phyloP scores from a whole-genome alignment of 169 alveolate genomes.

The Plasmodium berghei region DNA sequence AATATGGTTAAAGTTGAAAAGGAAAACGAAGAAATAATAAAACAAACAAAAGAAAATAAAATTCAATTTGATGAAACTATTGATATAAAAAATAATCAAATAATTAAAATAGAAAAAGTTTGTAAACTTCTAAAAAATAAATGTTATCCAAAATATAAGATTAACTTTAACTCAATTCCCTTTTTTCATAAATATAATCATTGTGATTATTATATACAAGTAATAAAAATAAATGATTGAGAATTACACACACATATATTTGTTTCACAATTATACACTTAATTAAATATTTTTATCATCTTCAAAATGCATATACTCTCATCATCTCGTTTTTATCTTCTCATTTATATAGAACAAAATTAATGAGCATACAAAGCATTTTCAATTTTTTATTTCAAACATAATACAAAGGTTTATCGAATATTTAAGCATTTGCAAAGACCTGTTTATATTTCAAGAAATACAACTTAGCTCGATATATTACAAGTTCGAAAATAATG shows the following conservation, averaged over 20 bases:
- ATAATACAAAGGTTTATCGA: conserved; percentile 16
- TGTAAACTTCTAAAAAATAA: conserved; percentile 29
- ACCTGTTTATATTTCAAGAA: conserved; percentile 31
- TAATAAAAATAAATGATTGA: not conserved
- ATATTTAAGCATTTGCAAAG: conserved; percentile 24
- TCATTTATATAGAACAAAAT: conserved; percentile 23
- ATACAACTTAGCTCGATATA: conserved; percentile 3
- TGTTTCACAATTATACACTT: not conserved
- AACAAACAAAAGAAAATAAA: conserved; percentile 42
- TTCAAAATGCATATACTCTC: no score
- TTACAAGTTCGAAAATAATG: conserved; percentile 21
- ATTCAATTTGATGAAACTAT: conserved; percentile 13
- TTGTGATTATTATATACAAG: conserved; percentile 36
- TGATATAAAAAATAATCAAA: conserved; percentile 27
- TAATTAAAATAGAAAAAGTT: conserved; percentile 15
- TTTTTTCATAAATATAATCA: conserved; percentile 15
- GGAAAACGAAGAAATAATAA: conserved; percentile 31
- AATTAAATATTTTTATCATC: not conserved
- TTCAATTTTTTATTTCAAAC: conserved; percentile 20
- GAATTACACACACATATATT: not conserved
- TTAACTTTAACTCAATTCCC: conserved; percentile 45
- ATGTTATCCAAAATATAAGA: conserved; percentile 37
- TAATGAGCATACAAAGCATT: conserved; percentile 4
- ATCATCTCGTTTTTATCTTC: not conserved
- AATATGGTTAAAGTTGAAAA: conserved; percentile 5